Base-by-base conservation (phyloP, 768 basidiomycete genomes). In the Rhodotorula babjevae region DNA sequence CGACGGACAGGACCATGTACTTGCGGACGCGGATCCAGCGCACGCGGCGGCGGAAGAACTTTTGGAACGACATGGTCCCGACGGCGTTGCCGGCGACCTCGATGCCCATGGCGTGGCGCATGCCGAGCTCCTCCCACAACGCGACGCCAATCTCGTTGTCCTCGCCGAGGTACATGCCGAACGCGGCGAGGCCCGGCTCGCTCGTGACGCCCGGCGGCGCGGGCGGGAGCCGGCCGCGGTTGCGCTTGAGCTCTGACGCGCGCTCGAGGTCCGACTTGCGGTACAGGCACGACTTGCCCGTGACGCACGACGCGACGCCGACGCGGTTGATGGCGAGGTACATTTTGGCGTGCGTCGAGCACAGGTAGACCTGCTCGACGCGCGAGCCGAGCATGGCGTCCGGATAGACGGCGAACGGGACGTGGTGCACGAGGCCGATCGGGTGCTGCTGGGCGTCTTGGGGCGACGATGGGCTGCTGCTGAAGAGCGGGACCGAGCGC, bases 331-430 rank as follows among this genome's bases (percentile, higher is more conserved):
- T 92, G 27, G 94, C 95, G 67, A 98, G 85, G 79, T 99, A 99
- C 96, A 99, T 98, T 82, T 94, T 98, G 36, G 95, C 96, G 79
- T 98, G 96, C 72, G 92, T 97, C 10, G 93, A 95, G 80, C 97
- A 97, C 68, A 99, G 83, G 81, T 95, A 99, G 62, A 91, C 92
- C 72, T 92, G 90, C 82, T 99, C 96, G 40, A 98, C 84, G 72
- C 87, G 84, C 42, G 93, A 88, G 4, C 96, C 96, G 68, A 93
- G 83, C 27, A 84, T 82, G 63, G 83, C 84, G 55, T 85, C 82
- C 77, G 89, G 88, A 71, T 87, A 87, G 68, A 89, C 84, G 3
- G 92, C 95, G 79, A 92, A 91, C 0, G 96, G 96, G 27, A 97
- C 90, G 79, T 99, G 96, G 81, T 99, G 96, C 1, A 99, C 91